These are phyloP conservation scores for Alisma plantagoaquatica DNA, from an alignment of 106 monocot genomes.

Conservation along the genomic window DNA sequence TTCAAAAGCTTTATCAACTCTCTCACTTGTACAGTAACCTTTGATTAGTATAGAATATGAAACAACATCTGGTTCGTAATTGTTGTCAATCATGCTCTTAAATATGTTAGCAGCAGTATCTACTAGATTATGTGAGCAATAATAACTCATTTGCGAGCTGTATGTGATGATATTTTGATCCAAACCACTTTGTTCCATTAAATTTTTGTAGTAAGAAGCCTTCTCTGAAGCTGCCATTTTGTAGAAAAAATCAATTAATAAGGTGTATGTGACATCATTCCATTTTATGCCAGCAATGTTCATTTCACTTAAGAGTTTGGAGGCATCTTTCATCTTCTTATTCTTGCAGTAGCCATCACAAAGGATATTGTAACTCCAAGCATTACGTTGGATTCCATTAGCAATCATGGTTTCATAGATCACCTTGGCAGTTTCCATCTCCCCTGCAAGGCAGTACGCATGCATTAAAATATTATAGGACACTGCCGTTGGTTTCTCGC, in stretches of 20 bases:
- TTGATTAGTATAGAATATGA: conserved; percentile 26
- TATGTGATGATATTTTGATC: conserved; percentile 7
- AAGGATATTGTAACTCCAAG: conserved; percentile 19
- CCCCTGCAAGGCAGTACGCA: conserved; percentile 13
- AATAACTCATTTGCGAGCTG: conserved; percentile 1
- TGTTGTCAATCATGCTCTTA: conserved; percentile 1
- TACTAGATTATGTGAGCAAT: conserved; percentile 10
- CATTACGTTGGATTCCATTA: conserved; percentile 3
- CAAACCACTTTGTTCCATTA: conserved; percentile 1
- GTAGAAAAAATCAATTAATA: conserved; percentile 15
- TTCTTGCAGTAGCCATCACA: conserved; percentile 14
- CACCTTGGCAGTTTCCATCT: background rate
- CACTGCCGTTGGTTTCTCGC: background rate
- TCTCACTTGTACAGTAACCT: conserved; percentile 20
- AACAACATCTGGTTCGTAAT: background rate
- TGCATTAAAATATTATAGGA: conserved; percentile 16
- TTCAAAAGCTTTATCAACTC: conserved; percentile 11
- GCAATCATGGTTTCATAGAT: conserved; percentile 3
- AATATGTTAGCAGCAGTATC: background rate
- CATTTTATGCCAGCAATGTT: conserved; percentile 4
- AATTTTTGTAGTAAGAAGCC: background rate
- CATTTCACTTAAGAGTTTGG: conserved; percentile 5
- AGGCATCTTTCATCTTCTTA: conserved; percentile 7
- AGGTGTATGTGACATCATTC: conserved; percentile 12
- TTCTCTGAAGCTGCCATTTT: background rate